These are phyloP conservation scores for Gentiana straminea DNA, from an alignment of 257 asterid species.

Conservation along the genomic window DNA sequence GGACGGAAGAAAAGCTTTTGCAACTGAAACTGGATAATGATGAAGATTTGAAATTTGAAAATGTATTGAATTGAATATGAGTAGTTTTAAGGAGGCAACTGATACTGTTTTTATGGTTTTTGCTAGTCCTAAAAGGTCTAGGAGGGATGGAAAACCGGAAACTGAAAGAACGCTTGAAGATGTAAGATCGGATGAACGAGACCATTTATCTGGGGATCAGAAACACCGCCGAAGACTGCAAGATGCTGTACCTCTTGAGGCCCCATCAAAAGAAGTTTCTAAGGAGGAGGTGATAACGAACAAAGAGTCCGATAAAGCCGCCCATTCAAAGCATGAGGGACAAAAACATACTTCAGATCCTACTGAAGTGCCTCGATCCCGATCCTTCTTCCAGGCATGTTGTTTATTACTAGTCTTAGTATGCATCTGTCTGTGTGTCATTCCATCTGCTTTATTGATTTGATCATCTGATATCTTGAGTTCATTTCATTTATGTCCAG, in stretches of 20 bases:
- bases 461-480: conserved; percentile 14
- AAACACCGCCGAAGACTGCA: conserved; percentile 38
- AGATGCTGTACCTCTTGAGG: conserved; percentile 49
- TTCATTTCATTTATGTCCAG: conserved; percentile 10
- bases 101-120: conserved; percentile 9
- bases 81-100: not conserved
- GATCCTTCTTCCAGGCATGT: conserved; percentile 53
- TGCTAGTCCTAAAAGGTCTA: conserved; percentile 77
- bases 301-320: conserved; percentile 31
- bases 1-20: too few species aligned
- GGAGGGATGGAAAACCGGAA: conserved; percentile 63
- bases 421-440: not conserved
- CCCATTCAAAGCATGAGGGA: conserved; percentile 23
- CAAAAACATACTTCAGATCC: conserved; percentile 33
- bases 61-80: not conserved
- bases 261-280: conserved; percentile 25
- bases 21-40: not conserved
- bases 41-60: not conserved
- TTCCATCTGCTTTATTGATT: not conserved
- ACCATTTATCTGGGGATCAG: conserved; percentile 30
- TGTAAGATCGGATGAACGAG: conserved; percentile 23
- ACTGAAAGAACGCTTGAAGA: conserved; percentile 33
- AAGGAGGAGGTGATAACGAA: conserved; percentile 24
- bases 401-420: conserved; percentile 1
- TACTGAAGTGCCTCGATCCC: conserved; percentile 36